phyloP scores from a whole-genome alignment of 176 grass and related monocot species.

The Oryza longistaminata region DNA sequence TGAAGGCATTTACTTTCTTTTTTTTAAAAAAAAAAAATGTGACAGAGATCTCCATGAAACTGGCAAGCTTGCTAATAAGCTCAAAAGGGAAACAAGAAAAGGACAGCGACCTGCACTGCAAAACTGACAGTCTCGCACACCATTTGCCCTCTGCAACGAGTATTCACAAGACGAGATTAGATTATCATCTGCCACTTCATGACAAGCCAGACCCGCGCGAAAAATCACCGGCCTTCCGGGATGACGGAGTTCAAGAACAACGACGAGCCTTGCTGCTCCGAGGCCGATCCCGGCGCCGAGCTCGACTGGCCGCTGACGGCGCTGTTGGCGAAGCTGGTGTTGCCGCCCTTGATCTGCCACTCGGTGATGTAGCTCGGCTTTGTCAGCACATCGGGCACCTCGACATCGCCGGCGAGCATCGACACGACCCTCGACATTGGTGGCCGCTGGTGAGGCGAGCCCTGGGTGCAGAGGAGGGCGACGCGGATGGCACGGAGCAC shows the following conservation, averaged over 20 bases:
- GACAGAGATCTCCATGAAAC: too few relatives aligned
- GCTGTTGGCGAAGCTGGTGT: conserved; percentile 43
- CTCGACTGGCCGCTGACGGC: conserved; percentile 11
- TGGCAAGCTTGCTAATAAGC: too few relatives aligned
- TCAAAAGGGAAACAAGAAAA: background rate
- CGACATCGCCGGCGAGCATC: conserved; percentile 57
- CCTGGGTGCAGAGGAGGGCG: conserved; percentile 74
- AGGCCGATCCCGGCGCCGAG: background rate
- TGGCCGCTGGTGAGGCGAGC: conserved; percentile 56
- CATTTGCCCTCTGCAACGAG: background rate
- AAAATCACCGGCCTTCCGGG: conserved; percentile 46
- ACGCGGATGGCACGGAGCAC: conserved; percentile 56
- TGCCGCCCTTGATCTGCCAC: conserved; percentile 62
- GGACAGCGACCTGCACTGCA: background rate
- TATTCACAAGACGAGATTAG: background rate
- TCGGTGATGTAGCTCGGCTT: conserved; percentile 77
- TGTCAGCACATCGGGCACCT: conserved; percentile 38
- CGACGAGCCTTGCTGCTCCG: background rate
- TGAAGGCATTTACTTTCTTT: too few relatives aligned
- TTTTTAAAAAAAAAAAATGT: too few relatives aligned
- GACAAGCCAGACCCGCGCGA: background rate
- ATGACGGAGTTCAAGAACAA: conserved; percentile 39
- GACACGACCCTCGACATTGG: conserved; percentile 70
- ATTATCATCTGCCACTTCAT: background rate
- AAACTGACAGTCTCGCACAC: background rate